phyloP scores from a whole-genome alignment of 2,329 filamentous ascomycete species.

The Cercospora sp. region DNA sequence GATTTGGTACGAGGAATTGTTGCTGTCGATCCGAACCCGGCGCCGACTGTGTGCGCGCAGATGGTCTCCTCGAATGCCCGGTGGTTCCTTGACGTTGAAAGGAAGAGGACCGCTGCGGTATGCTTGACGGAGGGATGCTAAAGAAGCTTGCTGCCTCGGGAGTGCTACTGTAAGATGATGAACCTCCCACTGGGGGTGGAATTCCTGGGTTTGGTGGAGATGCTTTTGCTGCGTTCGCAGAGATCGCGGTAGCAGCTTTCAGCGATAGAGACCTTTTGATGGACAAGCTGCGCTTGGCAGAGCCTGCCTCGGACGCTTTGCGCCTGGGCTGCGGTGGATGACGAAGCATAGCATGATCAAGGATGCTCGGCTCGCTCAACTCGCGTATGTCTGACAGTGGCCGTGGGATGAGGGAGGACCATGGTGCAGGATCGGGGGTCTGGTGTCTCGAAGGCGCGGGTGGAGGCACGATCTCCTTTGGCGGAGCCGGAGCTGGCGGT shows the following conservation, averaged over 20 bases:
- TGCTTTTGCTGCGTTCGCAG: neutral
- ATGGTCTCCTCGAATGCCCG: conserved; percentile 27
- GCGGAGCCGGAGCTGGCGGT: conserved; percentile 7
- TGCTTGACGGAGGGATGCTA: conserved; percentile 48
- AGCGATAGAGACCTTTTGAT: conserved; percentile 28
- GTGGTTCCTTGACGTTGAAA: conserved; percentile 17
- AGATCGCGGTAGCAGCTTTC: conserved; percentile 14
- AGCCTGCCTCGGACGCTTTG: conserved; percentile 36
- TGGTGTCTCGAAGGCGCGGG: conserved; percentile 8
- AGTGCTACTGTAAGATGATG: conserved; percentile 39
- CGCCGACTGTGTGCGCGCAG: conserved; percentile 21
- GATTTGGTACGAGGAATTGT: conserved; percentile 44
- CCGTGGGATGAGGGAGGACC: conserved; percentile 41
- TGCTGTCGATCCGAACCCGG: conserved; percentile 11
- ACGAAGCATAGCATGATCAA: conserved; percentile 26
- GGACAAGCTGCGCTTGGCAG: conserved; percentile 30
- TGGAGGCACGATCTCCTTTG: neutral
- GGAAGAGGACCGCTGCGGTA: conserved; percentile 52
- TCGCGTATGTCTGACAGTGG: conserved; percentile 54
- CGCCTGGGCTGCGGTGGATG: conserved; percentile 19
- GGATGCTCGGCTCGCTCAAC: conserved; percentile 52
- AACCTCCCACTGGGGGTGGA: conserved; percentile 24
- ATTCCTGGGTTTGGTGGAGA: neutral
- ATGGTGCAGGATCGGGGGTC: conserved; percentile 18
- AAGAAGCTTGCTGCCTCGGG: conserved; percentile 49